phyloP scores from a whole-genome alignment of 2,329 filamentous ascomycete genomes.

The Fusarium kyushuense region DNA sequence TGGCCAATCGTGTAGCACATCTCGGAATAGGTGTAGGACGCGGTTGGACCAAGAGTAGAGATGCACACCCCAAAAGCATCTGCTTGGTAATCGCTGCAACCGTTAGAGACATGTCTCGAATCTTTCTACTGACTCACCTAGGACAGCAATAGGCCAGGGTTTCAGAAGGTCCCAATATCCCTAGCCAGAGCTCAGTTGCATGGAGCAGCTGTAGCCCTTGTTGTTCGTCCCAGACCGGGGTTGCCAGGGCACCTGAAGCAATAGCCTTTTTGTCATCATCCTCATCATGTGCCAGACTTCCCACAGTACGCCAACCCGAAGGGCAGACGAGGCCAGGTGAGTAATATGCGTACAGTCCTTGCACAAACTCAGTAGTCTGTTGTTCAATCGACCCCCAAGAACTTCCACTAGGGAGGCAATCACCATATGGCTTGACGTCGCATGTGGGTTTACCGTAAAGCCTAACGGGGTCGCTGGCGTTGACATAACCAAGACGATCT shows the following conservation, averaged over 20 bases:
- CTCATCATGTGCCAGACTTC: slow-evolving; percentile 18
- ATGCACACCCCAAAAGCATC: slow-evolving; percentile 1
- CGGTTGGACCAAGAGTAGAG: background rate
- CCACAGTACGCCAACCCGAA: slow-evolving; percentile 44
- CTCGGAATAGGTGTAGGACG: background rate
- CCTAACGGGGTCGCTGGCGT: background rate
- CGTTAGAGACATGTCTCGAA: background rate
- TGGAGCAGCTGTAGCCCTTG: background rate
- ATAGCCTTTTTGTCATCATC: background rate
- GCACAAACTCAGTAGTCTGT: background rate
- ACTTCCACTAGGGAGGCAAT: slow-evolving; percentile 42
- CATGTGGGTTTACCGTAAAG: background rate
- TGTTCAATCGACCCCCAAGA: background rate
- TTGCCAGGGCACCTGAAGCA: background rate
- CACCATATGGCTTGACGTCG: no score
- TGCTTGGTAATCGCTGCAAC: background rate
- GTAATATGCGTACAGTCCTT: background rate
- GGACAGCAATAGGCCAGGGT: slow-evolving; percentile 12
- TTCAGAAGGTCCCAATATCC: slow-evolving; percentile 10
- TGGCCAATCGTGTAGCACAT: background rate
- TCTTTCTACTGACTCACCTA: background rate
- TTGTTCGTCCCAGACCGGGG: background rate
- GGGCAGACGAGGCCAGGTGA: slow-evolving; percentile 37
- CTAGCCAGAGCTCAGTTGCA: slow-evolving; percentile 2
- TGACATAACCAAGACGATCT: background rate